Evolutionary conservation across 2,329 filamentous ascomycete species (phyloP).

Genomic region (Microsporum audouinii): DNA sequence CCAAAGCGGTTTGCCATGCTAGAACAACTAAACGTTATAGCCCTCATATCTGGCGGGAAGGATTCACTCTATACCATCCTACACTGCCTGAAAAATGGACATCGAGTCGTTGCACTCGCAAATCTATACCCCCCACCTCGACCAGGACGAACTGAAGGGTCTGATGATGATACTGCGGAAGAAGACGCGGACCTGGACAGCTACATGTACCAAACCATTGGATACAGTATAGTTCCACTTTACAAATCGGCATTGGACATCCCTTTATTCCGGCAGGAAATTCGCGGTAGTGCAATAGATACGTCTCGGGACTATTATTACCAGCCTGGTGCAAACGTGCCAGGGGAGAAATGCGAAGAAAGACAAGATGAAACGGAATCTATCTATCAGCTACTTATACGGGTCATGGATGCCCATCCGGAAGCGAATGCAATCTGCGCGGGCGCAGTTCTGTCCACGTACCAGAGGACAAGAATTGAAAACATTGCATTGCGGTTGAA

Average conservation of each 20-base stretch:
- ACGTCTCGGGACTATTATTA: constrained; percentile 59
- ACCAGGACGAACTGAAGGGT: constrained; percentile 6
- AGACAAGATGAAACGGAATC: constrained; percentile 77
- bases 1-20: constrained; percentile 5
- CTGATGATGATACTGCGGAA: constrained; percentile 24
- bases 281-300: constrained; percentile 59
- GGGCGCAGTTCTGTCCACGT: constrained; percentile 86
- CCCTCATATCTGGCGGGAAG: constrained; percentile 89
- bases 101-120: constrained; percentile 73
- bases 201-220: constrained; percentile 99
- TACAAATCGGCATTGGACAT: constrained; percentile 69
- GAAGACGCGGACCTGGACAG: constrained; percentile 67
- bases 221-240: constrained; percentile 73
- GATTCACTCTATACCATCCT: constrained; percentile 90
- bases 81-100: constrained; percentile 78
- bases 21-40: constrained; percentile 59
- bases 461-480: constrained; percentile 92
- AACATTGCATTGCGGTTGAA: constrained; percentile 77
- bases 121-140: constrained; percentile 60
- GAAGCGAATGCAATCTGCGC: constrained; percentile 76
- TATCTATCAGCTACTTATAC: constrained; percentile 60
- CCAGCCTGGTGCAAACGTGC: constrained; percentile 5
- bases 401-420: constrained; percentile 58
- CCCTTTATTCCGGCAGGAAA: constrained; percentile 71
- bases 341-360: background rate